Evolutionary conservation across 1,284 basidiomycete genomes (phyloP), one percentile per base, ranked within the genome.

Genomic region (Pseudomicrostroma phylloplanum): DNA sequence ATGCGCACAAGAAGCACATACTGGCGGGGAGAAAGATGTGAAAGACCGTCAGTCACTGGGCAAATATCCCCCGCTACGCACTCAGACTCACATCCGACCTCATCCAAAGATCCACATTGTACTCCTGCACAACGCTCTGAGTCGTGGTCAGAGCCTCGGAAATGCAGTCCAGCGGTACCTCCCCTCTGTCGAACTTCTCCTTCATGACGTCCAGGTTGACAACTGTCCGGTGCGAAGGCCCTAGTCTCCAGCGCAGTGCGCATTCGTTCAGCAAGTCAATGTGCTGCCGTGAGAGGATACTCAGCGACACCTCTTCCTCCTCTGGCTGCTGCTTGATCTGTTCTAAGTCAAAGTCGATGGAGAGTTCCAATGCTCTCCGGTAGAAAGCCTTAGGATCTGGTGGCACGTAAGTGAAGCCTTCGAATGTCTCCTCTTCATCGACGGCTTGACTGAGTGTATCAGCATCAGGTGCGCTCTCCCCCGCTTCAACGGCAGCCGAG

Each of bases 221-320:
- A 9, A 88, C 84, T 0, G 85, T 86, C 23, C 90, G 86, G 74
- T 90, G 91, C 2, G 89, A 82, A 58, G 88, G 85, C 8, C 88
- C 85, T 61, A 98, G 87, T 60, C 94, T 84, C 96, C 96, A 97
- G 49, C 91, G 84, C 61, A 88, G 74, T 0, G 91, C 91, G 72
- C 92, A 93, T 74, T 93, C 89, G 59, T 88, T 87, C 64, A 97
- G 85, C 41, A 98, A 82, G 61, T 90, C 88, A 53, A 90, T 83
- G 77, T 97, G 92, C 17, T 84, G 77, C 0, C 85, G 76, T 0
- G 91, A 91, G n/a, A 99, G 81, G 61, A 99, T 97, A 11, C 90
- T 90, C 39, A 98, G 82, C 0, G 92, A 91, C 2, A 99, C 94
- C 81, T 98, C 92, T 70, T 97, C 91, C 71, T 92, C 90, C 70